Base-by-base conservation (phyloP, 371 early-diverging fungal species). In the Racocetra persica region DNA sequence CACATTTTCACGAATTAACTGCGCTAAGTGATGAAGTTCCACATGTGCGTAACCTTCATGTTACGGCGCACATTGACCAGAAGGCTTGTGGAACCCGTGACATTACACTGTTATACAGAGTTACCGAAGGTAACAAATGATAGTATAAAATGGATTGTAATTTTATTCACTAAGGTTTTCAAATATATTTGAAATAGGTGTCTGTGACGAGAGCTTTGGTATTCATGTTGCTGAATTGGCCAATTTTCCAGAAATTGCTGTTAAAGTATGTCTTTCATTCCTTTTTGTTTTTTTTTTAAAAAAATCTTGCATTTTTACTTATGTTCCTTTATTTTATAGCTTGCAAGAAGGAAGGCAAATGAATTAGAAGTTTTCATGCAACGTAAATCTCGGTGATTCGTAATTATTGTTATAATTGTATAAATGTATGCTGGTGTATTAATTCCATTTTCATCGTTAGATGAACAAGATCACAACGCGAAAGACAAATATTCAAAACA, bases 1-100 rank as follows among this genome's bases (percentile, higher is more conserved):
- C 99, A 0, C 99, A 99, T 86, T 99, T 99, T 84, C 99, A 99
- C 82, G 99, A 99, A 83, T 86, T 99, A 18, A 98, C 98, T 0
- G 91, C 89, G n/a, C 87, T 98, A 0, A 88, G 88, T 0, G 90
- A 93, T 13, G 87, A 90, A 8, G 88, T 93, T 10, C 87, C 91
- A 0, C 86, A 87, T 24, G 98, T 98, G 10, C 90, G 90, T 79
- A 99, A 99, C 80, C 83, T 94, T 14, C 96, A 97, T 84, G 99
- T 97, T 0, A 88, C 91, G 26, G 98, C 95, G 0, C 90, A 91
- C 82, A 87, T 93, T 18, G 90, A 86, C 26, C 84, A 86, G 16
- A 80, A 80, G 18, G 82, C 82, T 26, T 67, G 81, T 1, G 85
- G 82, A 11, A 76, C 70, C 8, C 84, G 88, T 8, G 91, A 94